A percentile compares a stretch with the other conserved stretches of the same genome.
Evolutionary conservation across 495 filamentous ascomycete species (phyloP).

Genomic region (Hyphodiscus hymeniophilus): DNA sequence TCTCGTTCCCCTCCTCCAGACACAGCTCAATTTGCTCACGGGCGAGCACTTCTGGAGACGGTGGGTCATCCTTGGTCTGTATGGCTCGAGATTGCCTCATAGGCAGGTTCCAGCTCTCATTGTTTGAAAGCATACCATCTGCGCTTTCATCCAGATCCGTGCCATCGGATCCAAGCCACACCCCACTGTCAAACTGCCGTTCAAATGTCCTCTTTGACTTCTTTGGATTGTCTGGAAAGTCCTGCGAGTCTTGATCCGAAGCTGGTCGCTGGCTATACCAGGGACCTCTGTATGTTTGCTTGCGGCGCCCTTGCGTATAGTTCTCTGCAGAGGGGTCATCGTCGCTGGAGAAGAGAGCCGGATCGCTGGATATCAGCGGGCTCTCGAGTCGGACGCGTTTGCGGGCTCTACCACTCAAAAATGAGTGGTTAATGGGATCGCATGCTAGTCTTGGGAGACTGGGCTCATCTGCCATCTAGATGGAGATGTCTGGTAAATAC

Average conservation of each 20-base stretch:
- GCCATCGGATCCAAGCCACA: conserved; percentile 68
- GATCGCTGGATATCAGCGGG: conserved; percentile 54
- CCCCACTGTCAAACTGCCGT: conserved; percentile 68
- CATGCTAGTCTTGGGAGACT: conserved; percentile 35
- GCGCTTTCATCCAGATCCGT: conserved; percentile 26
- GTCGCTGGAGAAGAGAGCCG: conserved; percentile 70
- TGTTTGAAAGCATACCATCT: conserved; percentile 4
- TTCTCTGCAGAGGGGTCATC: conserved; percentile 69
- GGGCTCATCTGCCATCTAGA: conserved; percentile 37
- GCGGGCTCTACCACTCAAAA: conserved; percentile 22
- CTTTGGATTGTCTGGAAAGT: conserved; percentile 2
- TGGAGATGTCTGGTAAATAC: neutral
- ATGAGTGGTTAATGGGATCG: conserved; percentile 24
- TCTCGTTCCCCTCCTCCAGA: conserved; percentile 51
- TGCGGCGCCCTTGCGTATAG: conserved; percentile 47
- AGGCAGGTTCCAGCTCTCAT: neutral
- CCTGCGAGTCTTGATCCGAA: conserved; percentile 28
- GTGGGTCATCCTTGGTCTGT: conserved; percentile 5
- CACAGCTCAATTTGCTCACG: conserved; percentile 40
- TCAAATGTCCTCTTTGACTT: conserved; percentile 50
- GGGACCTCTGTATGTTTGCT: conserved; percentile 58
- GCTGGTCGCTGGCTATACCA: conserved; percentile 59
- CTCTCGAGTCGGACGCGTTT: conserved; percentile 33
- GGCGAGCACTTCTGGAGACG: conserved; percentile 27
- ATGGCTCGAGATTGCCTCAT: conserved; percentile 21